A percentile compares a stretch with the other conserved stretches of the same genome.
Evolutionary conservation across 306 rosid genomes (phyloP).

Genomic region (Myrica gale): DNA sequence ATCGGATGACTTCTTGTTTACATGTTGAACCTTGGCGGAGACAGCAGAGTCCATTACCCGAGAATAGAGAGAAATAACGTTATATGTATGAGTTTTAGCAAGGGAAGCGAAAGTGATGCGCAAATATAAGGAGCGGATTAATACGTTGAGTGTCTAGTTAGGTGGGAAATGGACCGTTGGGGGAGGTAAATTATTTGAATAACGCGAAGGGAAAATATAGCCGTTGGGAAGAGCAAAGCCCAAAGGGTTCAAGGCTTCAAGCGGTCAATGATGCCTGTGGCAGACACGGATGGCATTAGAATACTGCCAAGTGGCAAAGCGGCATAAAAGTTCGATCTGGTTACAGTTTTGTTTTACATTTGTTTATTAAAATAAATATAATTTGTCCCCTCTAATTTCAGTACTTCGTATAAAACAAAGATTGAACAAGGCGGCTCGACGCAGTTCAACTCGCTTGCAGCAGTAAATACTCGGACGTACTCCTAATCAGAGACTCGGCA

Average conservation of each 20-base stretch:
- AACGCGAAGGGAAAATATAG: constrained; percentile 29
- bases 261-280: neutral
- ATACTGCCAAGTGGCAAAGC: neutral
- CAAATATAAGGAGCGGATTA: neutral
- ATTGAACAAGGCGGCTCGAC: too few relatives aligned
- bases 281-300: neutral
- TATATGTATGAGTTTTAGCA: neutral
- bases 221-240: constrained; percentile 31
- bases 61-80: neutral
- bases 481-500: too few relatives aligned
- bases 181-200: constrained; percentile 27
- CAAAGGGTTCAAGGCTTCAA: neutral
- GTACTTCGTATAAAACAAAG: too few relatives aligned
- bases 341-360: neutral
- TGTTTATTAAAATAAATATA: too few relatives aligned
- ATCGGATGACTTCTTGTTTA: constrained; percentile 75
- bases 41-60: constrained; percentile 44
- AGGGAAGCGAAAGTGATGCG: neutral
- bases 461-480: too few relatives aligned
- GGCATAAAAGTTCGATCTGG: neutral
- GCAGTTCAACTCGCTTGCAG: too few relatives aligned
- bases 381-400: too few relatives aligned
- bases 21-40: constrained; percentile 55
- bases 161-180: constrained; percentile 44
- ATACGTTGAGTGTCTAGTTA: constrained; percentile 5